Percentiles rank a stretch among this genome's conserved stretches.
These are phyloP conservation scores for Papiliotrema nemorosa DNA, from an alignment of 1,284 basidiomycete genomes.

Conservation along the genomic window DNA sequence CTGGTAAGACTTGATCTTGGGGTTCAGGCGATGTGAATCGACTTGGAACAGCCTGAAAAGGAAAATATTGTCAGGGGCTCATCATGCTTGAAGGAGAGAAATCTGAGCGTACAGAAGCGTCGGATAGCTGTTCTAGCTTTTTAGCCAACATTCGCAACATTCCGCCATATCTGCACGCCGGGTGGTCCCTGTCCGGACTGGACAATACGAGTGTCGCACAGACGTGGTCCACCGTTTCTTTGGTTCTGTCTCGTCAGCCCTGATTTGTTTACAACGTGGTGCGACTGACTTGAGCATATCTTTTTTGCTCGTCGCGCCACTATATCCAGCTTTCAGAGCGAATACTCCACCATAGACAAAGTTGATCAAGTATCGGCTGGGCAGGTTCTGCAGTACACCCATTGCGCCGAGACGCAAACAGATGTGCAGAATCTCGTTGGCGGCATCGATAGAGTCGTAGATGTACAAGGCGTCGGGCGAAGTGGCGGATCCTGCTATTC, in stretches of 20 bases:
- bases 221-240: conserved; percentile 38
- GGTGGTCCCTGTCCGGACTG: conserved; percentile 44
- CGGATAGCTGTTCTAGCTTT: conserved; percentile 39
- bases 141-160: conserved; percentile 43
- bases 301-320: conserved; percentile 30
- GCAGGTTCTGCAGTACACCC: conserved; percentile 43
- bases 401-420: conserved; percentile 41
- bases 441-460: conserved; percentile 47
- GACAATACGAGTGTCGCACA: conserved; percentile 35
- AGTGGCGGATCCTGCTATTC: conserved; percentile 35
- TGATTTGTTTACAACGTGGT: background rate
- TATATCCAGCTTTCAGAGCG: conserved; percentile 43
- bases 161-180: conserved; percentile 43
- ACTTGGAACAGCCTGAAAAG: conserved; percentile 37
- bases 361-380: conserved; percentile 43
- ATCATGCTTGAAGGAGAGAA: background rate
- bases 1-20: too few relatives aligned
- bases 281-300: conserved; percentile 33
- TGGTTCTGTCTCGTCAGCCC: conserved; percentile 26
- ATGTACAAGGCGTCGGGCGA: conserved; percentile 48
- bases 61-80: background rate
- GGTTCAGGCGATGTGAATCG: conserved; percentile 41
- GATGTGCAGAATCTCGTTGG: conserved; percentile 45
- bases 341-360: conserved; percentile 46
- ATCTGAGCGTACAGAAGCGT: conserved; percentile 33